phyloP scores from a whole-genome alignment of 2,329 filamentous ascomycete species.

The Penicillium nordicum region DNA sequence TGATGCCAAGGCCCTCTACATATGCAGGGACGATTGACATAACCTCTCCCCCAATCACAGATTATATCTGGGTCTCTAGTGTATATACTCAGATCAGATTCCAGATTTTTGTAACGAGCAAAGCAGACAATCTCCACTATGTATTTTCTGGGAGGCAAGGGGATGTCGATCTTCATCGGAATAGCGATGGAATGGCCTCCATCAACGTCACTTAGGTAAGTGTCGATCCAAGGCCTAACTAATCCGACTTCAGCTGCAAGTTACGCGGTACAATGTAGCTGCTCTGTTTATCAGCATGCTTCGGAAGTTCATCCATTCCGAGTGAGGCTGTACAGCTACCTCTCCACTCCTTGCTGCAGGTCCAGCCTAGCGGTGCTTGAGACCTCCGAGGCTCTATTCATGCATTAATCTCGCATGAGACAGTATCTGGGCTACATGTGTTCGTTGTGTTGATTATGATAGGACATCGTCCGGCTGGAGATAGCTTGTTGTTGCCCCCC shows the following conservation, averaged over 20 bases:
- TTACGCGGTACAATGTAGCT: not conserved
- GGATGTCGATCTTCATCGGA: constrained; percentile 11
- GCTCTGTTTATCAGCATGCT: not conserved
- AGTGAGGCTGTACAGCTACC: not conserved
- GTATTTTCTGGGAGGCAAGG: constrained; percentile 12
- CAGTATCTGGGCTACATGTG: not conserved
- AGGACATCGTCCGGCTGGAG: not conserved
- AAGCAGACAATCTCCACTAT: too few species aligned
- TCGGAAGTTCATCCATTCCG: not conserved
- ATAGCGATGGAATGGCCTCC: constrained; percentile 7
- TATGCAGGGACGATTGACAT: too few species aligned
- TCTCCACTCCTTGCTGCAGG: not conserved
- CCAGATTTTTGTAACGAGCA: too few species aligned
- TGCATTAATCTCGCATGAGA: constrained; percentile 1
- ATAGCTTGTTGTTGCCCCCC: not conserved
- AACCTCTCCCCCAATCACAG: too few species aligned
- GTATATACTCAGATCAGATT: too few species aligned
- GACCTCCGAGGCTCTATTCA: not conserved
- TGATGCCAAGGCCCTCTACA: too few species aligned
- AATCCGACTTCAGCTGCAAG: not conserved
- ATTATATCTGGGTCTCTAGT: too few species aligned
- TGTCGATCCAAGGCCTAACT: not conserved
- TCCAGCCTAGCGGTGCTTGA: not conserved
- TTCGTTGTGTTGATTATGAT: not conserved
- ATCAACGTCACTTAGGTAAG: not conserved